phyloP scores from a whole-genome alignment of 331 rosid species.

The Erythrophleum ivorense region DNA sequence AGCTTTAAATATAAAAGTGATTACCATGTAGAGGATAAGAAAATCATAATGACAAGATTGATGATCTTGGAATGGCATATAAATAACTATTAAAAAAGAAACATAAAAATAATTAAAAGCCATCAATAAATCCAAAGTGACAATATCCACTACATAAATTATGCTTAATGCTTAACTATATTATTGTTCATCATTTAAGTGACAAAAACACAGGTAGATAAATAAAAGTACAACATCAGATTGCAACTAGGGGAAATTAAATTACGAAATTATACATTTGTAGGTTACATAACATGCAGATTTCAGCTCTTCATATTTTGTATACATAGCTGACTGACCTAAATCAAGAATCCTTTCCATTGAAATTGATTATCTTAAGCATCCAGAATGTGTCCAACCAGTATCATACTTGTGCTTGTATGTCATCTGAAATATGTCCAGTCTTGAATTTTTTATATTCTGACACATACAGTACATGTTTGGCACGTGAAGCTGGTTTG shows the following conservation, averaged over 20 bases:
- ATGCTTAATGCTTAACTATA: background rate
- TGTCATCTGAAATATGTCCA: background rate
- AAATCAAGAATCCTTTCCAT: background rate
- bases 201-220: background rate
- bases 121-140: background rate
- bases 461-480: background rate
- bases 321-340: background rate
- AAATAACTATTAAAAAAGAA: background rate
- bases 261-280: background rate
- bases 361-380: background rate
- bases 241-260: background rate
- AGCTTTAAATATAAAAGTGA: too few species aligned
- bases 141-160: background rate
- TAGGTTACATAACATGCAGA: background rate
- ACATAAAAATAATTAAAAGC: background rate
- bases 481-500: background rate
- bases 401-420: background rate
- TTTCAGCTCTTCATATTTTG: background rate
- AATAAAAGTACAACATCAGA: background rate
- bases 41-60: background rate
- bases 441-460: background rate
- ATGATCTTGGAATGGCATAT: constrained; percentile 17
- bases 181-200: background rate
- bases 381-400: background rate
- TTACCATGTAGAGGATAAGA: too few species aligned